Base-by-base conservation (phyloP, 139 green algal genomes). In the Picochlorum sp. region DNA sequence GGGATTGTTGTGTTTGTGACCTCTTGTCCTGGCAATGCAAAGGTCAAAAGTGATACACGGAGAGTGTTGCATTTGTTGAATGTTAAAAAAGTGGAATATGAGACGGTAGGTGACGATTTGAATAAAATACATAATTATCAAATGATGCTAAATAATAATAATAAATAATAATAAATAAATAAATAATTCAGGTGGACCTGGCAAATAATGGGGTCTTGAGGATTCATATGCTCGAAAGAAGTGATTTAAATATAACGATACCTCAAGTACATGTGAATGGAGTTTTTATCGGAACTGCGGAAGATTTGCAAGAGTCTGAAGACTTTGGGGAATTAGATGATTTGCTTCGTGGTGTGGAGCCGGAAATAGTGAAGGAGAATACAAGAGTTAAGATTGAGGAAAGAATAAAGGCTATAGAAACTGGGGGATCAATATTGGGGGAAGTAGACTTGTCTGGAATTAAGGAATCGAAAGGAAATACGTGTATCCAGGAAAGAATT, bases 221-320 rank as follows among this genome's bases (percentile, higher is more conserved):
- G 5, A 28, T 33, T 20, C 60, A 64, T 24, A 85, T 85, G 77
- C 41, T 79, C 7, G 35, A 29, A 4, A 61, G 37, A 29, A 81
- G 69, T 51, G 49, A 71, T 29, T 55, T 57, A 20, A n/a, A 49
- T 16, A 40, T 7, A 0, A 50, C 24, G 6, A 55, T 86, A 9
- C 79, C 79, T 28, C 79, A 86, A 56, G 37, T 86, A 47, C 79
- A 86, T 68, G 64, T 81, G 24, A 68, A 81, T 50, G 70, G 68
- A 49, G 63, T 65, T 41, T 62, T 60, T 50, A 40, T 76, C 8
- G 22, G 40, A 9, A 29, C 10, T 26, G 54, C 37, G 5, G 45
- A 67, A 30, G 41, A 51, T 33, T 28, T 69, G 7, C 67, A 78
- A 54, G 70, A 78, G 35, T 36, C 72, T 20, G 70, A 78, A 32